phyloP scores from a whole-genome alignment of 441 rosid species.

The Brassica hybrid region DNA sequence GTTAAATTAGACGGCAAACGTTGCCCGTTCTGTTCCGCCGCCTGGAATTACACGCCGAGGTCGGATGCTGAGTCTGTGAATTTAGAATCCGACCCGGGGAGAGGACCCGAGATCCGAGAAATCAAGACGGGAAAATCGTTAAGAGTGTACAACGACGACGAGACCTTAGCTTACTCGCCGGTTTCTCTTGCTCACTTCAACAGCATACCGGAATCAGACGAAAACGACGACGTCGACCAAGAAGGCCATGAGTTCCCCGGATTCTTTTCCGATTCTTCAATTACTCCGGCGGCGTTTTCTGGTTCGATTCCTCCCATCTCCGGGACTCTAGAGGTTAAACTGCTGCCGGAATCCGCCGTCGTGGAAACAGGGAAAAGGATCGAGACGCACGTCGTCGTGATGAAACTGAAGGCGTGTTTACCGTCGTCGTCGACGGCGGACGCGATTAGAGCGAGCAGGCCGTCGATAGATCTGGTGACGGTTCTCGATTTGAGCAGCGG shows the following conservation, averaged over 20 bases:
- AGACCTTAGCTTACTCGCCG: constrained; percentile 66
- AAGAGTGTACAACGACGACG: constrained; percentile 86
- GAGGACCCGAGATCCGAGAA: constrained; percentile 36
- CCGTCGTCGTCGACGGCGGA: constrained; percentile 28
- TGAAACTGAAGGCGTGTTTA: constrained; percentile 66
- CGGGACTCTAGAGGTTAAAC: constrained; percentile 48
- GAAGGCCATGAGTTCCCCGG: constrained; percentile 60
- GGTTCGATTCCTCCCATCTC: constrained; percentile 25
- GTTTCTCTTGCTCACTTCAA: constrained; percentile 66
- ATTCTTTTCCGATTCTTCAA: constrained; percentile 45
- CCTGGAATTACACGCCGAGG: constrained; percentile 64
- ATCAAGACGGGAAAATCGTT: too few species aligned
- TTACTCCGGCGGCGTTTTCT: background rate
- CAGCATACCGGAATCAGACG: constrained; percentile 78
- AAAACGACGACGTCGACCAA: constrained; percentile 54
- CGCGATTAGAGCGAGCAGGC: constrained; percentile 46
- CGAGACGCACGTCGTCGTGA: constrained; percentile 61
- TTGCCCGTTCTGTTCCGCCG: constrained; percentile 75
- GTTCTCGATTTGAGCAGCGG: constrained; percentile 66
- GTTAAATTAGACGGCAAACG: constrained; percentile 54
- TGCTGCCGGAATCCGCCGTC: constrained; percentile 76
- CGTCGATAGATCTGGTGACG: constrained; percentile 78
- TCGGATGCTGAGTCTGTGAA: background rate
- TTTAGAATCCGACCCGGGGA: constrained; percentile 16
- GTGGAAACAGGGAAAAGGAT: too few species aligned